Percentiles rank a stretch among this genome's conserved stretches.
Evolutionary conservation across 2,329 filamentous ascomycete species (phyloP).

Genomic region (Lomentospora prolificans): DNA sequence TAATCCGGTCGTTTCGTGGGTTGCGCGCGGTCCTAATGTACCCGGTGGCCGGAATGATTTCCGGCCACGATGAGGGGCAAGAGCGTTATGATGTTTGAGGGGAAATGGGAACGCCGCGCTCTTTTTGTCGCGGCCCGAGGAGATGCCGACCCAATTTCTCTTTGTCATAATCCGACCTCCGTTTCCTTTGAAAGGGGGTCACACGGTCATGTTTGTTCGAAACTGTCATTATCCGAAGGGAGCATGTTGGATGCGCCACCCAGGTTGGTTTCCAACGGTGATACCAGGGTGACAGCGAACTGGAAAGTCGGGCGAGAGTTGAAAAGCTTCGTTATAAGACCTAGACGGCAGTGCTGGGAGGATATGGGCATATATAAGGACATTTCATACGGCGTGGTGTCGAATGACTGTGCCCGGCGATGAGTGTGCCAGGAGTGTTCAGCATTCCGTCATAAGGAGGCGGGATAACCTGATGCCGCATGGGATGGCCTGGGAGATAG

Average conservation of each 20-base stretch:
- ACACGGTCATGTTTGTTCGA: no score
- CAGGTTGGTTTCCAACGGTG: no score
- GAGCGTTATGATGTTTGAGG: neutral
- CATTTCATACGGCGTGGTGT: no score
- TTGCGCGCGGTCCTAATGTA: conserved; percentile 32
- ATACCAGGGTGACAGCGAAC: no score
- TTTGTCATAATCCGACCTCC: neutral
- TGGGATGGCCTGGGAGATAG: no score
- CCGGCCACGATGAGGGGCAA: conserved; percentile 25
- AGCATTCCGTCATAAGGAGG: neutral
- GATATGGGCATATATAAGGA: neutral
- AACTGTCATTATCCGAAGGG: no score
- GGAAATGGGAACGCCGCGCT: neutral
- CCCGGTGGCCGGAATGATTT: conserved; percentile 37
- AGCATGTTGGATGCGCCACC: no score
- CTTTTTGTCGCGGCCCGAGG: neutral
- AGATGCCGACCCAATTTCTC: neutral
- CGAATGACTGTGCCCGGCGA: no score
- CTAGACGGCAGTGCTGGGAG: neutral
- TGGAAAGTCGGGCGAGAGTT: neutral
- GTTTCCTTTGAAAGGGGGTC: neutral
- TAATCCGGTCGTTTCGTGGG: conserved; percentile 10
- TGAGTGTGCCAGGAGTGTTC: neutral
- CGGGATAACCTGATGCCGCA: neutral
- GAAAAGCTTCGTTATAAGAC: neutral